A percentile compares a stretch with the other conserved stretches of the same genome.
phyloP scores from a whole-genome alignment of 306 rosid species.

The Cucurbita ficifolia region DNA sequence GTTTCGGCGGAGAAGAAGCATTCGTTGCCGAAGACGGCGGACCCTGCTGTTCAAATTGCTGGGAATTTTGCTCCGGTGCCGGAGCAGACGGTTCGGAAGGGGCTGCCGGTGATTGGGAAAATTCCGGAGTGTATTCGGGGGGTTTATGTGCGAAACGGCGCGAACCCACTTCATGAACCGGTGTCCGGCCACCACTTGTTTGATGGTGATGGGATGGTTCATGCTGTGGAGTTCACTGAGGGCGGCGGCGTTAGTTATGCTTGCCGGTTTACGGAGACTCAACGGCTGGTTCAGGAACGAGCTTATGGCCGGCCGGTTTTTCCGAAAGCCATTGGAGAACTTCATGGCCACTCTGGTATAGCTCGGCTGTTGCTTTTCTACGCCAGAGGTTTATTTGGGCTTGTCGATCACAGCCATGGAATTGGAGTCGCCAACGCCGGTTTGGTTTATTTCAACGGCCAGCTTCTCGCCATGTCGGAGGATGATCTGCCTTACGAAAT shows the following conservation, averaged over 20 bases:
- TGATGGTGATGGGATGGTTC: conserved; percentile 98
- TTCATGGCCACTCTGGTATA: conserved; percentile 91
- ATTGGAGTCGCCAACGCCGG: conserved; percentile 98
- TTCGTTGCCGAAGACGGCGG: conserved; percentile 77
- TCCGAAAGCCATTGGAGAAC: conserved; percentile 92
- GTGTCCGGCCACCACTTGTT: conserved; percentile 86
- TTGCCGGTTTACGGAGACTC: conserved; percentile 75
- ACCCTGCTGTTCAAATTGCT: conserved; percentile 78
- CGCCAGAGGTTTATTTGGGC: conserved; percentile 43
- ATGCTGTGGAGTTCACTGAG: conserved; percentile 45
- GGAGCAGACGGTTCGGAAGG: conserved; percentile 32
- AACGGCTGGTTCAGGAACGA: conserved; percentile 53
- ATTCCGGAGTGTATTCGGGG: conserved; percentile 71
- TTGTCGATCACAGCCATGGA: conserved; percentile 57
- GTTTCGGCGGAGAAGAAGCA: conserved; percentile 32
- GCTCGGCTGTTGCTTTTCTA: conserved; percentile 69
- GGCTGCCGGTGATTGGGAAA: conserved; percentile 36
- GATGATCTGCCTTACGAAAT: conserved; percentile 79
- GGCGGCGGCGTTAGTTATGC: conserved; percentile 45
- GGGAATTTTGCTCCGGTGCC: conserved; percentile 91
- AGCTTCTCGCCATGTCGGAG: conserved; percentile 66
- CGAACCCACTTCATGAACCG: conserved; percentile 76
- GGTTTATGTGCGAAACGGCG: conserved; percentile 80
- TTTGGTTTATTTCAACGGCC: conserved; percentile 55
- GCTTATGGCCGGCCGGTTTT: conserved; percentile 59